Conservation (phyloP, 768 basidiomycete species). For the Leccinum arenicola region DNA sequence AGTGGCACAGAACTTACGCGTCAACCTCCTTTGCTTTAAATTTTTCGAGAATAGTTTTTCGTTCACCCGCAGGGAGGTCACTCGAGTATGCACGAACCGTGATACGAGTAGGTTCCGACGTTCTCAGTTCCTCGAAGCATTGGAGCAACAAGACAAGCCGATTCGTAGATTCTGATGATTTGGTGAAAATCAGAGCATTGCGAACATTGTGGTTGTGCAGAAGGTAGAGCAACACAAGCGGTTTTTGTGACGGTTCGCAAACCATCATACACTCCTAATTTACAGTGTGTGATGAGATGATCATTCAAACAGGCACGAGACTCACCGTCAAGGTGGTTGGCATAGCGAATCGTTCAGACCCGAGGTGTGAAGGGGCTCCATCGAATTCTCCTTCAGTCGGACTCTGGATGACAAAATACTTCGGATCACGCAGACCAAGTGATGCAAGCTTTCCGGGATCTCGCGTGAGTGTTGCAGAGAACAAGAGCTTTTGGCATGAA, state of each 20-base stretch:
- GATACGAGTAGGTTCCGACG: conserved; percentile 25
- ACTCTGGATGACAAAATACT: conserved; percentile 84
- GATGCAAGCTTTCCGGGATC: conserved; percentile 93
- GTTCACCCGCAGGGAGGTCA: conserved; percentile 70
- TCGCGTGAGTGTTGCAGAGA: conserved; percentile 92
- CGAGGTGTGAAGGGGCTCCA: conserved; percentile 46
- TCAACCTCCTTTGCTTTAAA: conserved; percentile 82
- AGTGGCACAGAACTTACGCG: conserved; percentile 51
- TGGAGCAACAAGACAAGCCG: conserved; percentile 80
- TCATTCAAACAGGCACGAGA: background rate
- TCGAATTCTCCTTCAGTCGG: conserved; percentile 33
- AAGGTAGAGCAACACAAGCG: conserved; percentile 85
- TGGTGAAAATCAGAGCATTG: conserved; percentile 92
- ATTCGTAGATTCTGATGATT: conserved; percentile 86
- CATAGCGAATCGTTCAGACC: conserved; percentile 78
- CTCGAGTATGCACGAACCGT: conserved; percentile 80
- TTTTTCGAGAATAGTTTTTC: conserved; percentile 72
- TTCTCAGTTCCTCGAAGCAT: conserved; percentile 64
- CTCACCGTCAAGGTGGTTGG: conserved; percentile 73
- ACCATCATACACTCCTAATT: conserved; percentile 84
- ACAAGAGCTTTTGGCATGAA: conserved; percentile 91
- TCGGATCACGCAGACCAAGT: conserved; percentile 71
- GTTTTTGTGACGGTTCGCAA: conserved; percentile 76
- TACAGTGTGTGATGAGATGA: conserved; percentile 1
- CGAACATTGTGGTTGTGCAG: conserved; percentile 57